Evolutionary conservation across 768 basidiomycete genomes (phyloP).

Genomic region (Pulveroboletus sp.): DNA sequence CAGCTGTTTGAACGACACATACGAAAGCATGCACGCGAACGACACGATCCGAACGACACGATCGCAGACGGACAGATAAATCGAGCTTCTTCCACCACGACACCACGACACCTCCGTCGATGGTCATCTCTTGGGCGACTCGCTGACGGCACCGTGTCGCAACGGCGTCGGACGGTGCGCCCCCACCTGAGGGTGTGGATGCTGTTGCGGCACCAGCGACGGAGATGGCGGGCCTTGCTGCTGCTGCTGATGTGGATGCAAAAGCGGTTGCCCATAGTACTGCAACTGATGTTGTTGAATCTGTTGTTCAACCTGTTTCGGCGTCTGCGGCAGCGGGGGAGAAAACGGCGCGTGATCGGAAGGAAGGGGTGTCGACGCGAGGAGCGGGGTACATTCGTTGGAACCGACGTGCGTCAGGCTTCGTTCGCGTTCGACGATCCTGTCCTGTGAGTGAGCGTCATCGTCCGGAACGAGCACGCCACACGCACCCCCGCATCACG

Average conservation of each 20-base stretch:
- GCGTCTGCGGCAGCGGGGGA: constrained; percentile 10
- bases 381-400: constrained; percentile 36
- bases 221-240: neutral
- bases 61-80: too few relatives aligned
- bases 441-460: constrained; percentile 20
- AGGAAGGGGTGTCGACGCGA: constrained; percentile 18
- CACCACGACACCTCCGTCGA: too few relatives aligned
- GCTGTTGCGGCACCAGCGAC: too few relatives aligned
- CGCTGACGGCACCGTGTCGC: constrained; percentile 15
- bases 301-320: constrained; percentile 17
- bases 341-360: constrained; percentile 10
- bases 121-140: constrained; percentile 13
- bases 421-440: constrained; percentile 55
- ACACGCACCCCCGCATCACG: constrained; percentile 74
- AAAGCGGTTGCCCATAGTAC: neutral
- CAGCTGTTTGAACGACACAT: too few relatives aligned
- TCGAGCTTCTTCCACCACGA: too few relatives aligned
- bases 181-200: too few relatives aligned
- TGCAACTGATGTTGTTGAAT: constrained; percentile 16
- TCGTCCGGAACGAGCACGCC: too few relatives aligned
- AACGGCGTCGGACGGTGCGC: constrained; percentile 10
- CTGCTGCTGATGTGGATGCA: constrained; percentile 1
- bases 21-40: too few relatives aligned
- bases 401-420: constrained; percentile 27
- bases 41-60: too few relatives aligned